Conservation (phyloP, 192 early-diverging fungal genomes). For the Coemansia sp. region DNA sequence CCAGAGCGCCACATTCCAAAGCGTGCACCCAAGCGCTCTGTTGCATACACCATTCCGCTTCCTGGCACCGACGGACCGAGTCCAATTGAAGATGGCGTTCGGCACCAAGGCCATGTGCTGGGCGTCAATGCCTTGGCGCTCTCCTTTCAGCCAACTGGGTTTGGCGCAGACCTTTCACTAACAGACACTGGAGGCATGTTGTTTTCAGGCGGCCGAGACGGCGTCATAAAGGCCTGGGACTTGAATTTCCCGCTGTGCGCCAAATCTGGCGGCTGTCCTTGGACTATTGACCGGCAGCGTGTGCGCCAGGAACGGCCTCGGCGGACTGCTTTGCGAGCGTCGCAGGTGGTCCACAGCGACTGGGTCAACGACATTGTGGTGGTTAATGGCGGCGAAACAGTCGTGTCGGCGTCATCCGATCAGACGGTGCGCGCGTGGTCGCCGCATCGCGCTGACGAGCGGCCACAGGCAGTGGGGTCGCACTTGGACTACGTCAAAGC, state of each 20-base stretch:
- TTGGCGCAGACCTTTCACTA: not conserved
- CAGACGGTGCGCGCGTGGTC: slow-evolving; percentile 74
- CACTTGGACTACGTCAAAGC: slow-evolving; percentile 93
- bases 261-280: slow-evolving; percentile 2
- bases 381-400: slow-evolving; percentile 40
- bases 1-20: slow-evolving; percentile 38
- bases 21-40: slow-evolving; percentile 37
- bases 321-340: slow-evolving; percentile 62
- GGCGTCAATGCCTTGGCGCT: slow-evolving; percentile 88
- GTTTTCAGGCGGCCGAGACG: slow-evolving; percentile 88
- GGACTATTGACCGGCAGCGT: slow-evolving; percentile 29
- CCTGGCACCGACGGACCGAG: slow-evolving; percentile 9
- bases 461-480: slow-evolving; percentile 62
- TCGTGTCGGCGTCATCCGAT: slow-evolving; percentile 89
- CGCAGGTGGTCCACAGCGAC: slow-evolving; percentile 82
- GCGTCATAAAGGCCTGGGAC: slow-evolving; percentile 84
- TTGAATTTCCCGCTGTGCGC: slow-evolving; percentile 45
- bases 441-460: slow-evolving; percentile 30
- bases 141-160: slow-evolving; percentile 3
- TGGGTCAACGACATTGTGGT: slow-evolving; percentile 93
- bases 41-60: slow-evolving; percentile 49
- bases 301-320: slow-evolving; percentile 34
- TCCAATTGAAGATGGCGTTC: slow-evolving; percentile 1
- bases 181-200: slow-evolving; percentile 62
- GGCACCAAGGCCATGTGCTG: slow-evolving; percentile 63